Evolutionary conservation across 2,329 filamentous ascomycete genomes (phyloP), one percentile per base, ranked within the genome.

Genomic region (Coniella vitis): DNA sequence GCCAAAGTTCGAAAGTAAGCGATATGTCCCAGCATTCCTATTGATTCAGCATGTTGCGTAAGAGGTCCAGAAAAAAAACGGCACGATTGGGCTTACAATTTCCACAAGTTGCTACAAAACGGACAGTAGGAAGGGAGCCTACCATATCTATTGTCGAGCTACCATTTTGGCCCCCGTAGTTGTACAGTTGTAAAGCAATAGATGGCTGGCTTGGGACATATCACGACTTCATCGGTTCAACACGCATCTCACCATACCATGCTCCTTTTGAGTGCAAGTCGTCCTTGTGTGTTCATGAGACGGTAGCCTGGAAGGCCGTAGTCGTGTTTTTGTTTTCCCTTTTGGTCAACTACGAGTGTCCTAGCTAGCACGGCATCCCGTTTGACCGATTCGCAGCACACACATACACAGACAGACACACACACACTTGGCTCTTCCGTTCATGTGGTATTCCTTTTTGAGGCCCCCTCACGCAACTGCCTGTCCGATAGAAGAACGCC

Each of bases 401-500:
- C 25, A 29, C 25, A 10, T 10, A 29, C 25, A 29, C 25, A 29
- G 5, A 29, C 5, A 29, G 25, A 29, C 25, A 29, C 10, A 29
- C 25, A 10, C 25, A 29, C 25, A 29, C 25, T 29, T 50, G 47
- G 22, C 32, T 45, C 14, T 38, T 31, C 38, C 38, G 20, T 21
- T 43, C 17, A 31, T 19, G 40, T 52, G 40, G 19, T 52, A 39
- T 37, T 29, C 10, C 10, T 29, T 5, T 5, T 48, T 51, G 48
- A 34, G 36, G 32, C 40, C 38, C 45, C 44, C 45, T 54, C 45
- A 48, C 48, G 38, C 46, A 43, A 31, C 17, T 42, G 40, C 51
- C 49, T 48, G 35, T 43, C 45, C 46, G 43, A 49, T 48, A 54
- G 52, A 51, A 54, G 49, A 54, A 54, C 49, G 52, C 52, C 52